Percentiles rank a stretch among this genome's conserved stretches.
These are phyloP conservation scores for Phoenix roebelenii DNA, from an alignment of 176 grass and related monocot species.

Conservation along the genomic window DNA sequence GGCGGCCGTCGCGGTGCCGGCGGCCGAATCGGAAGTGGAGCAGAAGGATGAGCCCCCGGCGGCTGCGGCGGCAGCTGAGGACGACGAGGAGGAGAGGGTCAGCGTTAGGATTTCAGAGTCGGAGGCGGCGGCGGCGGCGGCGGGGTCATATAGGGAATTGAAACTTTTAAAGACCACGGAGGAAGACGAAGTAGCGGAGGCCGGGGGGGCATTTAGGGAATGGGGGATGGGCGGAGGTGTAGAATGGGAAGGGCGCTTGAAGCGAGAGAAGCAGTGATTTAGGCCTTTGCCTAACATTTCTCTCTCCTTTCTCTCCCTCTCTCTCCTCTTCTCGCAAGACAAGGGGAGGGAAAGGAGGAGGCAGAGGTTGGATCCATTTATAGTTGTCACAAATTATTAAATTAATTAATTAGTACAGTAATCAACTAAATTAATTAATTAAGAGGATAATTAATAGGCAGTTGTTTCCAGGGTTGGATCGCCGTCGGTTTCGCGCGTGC, in stretches of 20 bases:
- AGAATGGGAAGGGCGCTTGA: constrained; percentile 26
- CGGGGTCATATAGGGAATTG: constrained; percentile 27
- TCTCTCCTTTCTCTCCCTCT: constrained; percentile 5
- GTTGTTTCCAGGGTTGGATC: too few species aligned
- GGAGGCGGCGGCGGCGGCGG: background rate
- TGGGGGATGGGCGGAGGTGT: constrained; percentile 6
- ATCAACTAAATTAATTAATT: too few species aligned
- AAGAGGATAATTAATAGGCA: too few species aligned
- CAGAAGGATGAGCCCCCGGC: background rate
- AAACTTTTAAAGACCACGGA: constrained; percentile 33
- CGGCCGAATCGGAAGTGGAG: constrained; percentile 19
- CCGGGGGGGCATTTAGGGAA: constrained; percentile 5
- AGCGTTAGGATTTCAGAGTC: constrained; percentile 13
- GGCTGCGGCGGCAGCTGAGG: background rate
- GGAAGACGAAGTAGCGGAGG: constrained; percentile 16
- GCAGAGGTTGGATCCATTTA: constrained; percentile 6
- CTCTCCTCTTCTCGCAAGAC: constrained; percentile 3
- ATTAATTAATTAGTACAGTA: too few species aligned
- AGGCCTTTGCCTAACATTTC: constrained; percentile 39
- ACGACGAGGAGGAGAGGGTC: constrained; percentile 7
- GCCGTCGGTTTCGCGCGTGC: too few species aligned
- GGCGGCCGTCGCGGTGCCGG: background rate
- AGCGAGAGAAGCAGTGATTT: constrained; percentile 53
- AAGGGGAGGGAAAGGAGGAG: constrained; percentile 14
- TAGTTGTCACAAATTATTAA: too few species aligned